Evolutionary conservation across 306 rosid genomes (phyloP).

Genomic region (Comarum palustre): DNA sequence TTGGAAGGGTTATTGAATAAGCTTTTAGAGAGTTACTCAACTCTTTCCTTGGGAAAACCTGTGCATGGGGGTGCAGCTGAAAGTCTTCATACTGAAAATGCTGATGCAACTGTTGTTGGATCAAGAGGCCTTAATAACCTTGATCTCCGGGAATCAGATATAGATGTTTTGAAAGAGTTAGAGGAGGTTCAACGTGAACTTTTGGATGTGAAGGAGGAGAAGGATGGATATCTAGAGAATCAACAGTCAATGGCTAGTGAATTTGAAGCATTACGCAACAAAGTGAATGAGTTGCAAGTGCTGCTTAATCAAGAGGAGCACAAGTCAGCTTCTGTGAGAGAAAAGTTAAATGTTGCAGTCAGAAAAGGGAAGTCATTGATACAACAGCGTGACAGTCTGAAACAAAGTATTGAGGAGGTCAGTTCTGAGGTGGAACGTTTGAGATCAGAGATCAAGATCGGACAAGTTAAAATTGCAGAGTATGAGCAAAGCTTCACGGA

Average conservation of each 20-base stretch:
- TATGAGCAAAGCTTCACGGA: conserved; percentile 56
- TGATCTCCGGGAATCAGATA: conserved; percentile 38
- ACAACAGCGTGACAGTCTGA: conserved; percentile 81
- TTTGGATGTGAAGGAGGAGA: conserved; percentile 58
- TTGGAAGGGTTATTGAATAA: conserved; percentile 62
- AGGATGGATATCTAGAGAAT: conserved; percentile 54
- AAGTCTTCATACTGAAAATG: conserved; percentile 32
- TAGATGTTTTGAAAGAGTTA: conserved; percentile 57
- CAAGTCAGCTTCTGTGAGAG: conserved; percentile 80
- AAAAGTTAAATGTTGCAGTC: conserved; percentile 85
- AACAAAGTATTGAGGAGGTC: conserved; percentile 67
- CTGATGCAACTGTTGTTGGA: conserved; percentile 29
- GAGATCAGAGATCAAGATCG: conserved; percentile 57
- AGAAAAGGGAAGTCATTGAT: conserved; percentile 89
- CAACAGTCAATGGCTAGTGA: conserved; percentile 54
- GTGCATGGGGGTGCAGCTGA: conserved; percentile 31
- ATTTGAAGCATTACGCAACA: conserved; percentile 54
- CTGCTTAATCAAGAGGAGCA: conserved; percentile 85
- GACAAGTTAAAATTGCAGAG: conserved; percentile 49
- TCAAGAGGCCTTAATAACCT: conserved; percentile 39
- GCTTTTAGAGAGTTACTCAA: conserved; percentile 55
- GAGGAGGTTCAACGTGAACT: conserved; percentile 64
- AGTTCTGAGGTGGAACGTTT: conserved; percentile 51
- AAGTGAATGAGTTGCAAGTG: conserved; percentile 63
- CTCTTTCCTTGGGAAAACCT: conserved; percentile 37